Base-by-base conservation (phyloP, 257 asterid species). In the Jasminum sambac region DNA sequence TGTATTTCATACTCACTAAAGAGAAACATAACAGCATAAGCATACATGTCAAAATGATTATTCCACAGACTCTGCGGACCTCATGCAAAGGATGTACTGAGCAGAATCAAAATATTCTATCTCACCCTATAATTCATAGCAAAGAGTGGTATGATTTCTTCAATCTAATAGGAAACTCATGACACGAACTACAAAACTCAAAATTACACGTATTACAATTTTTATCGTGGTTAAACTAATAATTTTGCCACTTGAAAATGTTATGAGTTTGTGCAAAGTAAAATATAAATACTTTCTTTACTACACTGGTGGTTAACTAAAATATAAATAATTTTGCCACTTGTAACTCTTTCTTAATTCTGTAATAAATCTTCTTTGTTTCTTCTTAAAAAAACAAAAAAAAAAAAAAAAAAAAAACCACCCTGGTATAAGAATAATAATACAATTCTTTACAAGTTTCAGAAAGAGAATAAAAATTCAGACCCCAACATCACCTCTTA, bases 11-110 rank as follows among this genome's bases (percentile, higher is more conserved):
- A 55, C 30, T 55, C 16, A 21, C 62, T 23, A 65, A 78, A 72
- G 59, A 13, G 17, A 50, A 43, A 63, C 74, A 37, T 57, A 65
- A 19, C n/a, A 36, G 8, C 43, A 57, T 61, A 64, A 48, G 40
- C 63, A 75, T 71, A 43, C 38, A 44, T 65, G 55, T 36, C 57
- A 67, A 64, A 67, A 60, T 41, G 67, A 64, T 64, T 70, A 34
- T 57, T 30, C 69, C 72, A 60, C 72, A 60, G 17, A 61, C 61
- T 66, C 52, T 68, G 64, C 76, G 72, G 36, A 71, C 37, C 26
- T 25, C 65, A 60, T 24, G 40, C 34, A 55, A 30, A 55, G 23
- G 3, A 21, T 11, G 14, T 55, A 55, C 5, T 4, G 6, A 55
- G 62, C 62, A 55, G 16, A 55, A 55, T 55, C 34, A 17, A 30